Evolutionary conservation across 768 basidiomycete species (phyloP), one percentile per base, ranked within the genome.

Genomic region (Termitomyces sp.): DNA sequence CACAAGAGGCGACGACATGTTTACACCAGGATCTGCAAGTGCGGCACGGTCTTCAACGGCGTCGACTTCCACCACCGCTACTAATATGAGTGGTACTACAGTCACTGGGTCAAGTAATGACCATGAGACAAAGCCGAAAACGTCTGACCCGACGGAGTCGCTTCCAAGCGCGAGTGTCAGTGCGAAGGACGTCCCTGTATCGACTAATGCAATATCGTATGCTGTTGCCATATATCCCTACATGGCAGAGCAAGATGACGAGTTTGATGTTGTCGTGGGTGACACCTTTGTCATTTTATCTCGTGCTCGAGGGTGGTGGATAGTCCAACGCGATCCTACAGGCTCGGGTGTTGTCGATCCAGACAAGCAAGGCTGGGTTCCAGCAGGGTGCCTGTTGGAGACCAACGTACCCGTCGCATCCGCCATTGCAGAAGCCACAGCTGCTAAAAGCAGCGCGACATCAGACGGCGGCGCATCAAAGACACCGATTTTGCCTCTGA

Each of bases 181-280:
- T 40, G 57, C 66, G n/a, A 61, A 76, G 52, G 80, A 82, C 49
- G 76, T 77, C 27, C 76, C 77, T 47, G 63, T 75, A 36, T 60
- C 72, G 2, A 71, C 72, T n/a, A 71, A 69, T 48, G 85, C 84
- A 13, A 79, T 94, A 18, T 94, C 94, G 11, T 99, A 97, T 65
- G 95, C 96, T 2, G 92, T 99, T 32, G 94, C 95, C 29, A 98
- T 98, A 61, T 98, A 99, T 66, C 97, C 97, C 42, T 98, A 99
- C 69, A 89, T 95, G 84, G 94, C 96, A 6, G 97, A 98, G 70
- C 89, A 97, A 67, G 94, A 97, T 54, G 97, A 98, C 68, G 97
- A 99, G 68, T 98, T 98, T 68, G 94, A 98, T 66, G 97, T 98
- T 2, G 85, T 90, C 36, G 95, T 99, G 88, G 94, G 93, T 38